Evolutionary conservation across 148 eudicot genomes (phyloP), one percentile per base, ranked within the genome.

Genomic region (Limonium bicolor): DNA sequence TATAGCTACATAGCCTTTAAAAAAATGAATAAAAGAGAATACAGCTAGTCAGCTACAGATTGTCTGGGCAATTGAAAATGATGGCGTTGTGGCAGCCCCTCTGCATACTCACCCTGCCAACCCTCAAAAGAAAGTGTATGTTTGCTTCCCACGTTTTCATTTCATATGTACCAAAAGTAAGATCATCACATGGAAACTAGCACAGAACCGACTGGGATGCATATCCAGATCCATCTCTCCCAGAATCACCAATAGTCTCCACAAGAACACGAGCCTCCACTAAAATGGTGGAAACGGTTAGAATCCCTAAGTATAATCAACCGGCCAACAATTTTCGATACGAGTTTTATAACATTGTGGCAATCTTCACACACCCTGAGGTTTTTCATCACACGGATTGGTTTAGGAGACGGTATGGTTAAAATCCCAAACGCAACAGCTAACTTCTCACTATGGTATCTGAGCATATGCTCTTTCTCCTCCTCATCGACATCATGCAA

Each of bases 201-300:
- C n/a, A n/a, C n/a, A n/a, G n/a, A n/a, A n/a, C n/a, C n/a, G n/a
- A n/a, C n/a, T n/a, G n/a, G n/a, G n/a, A n/a, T n/a, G n/a, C n/a
- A n/a, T n/a, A n/a, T n/a, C n/a, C n/a, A n/a, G n/a, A n/a, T n/a
- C n/a, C n/a, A n/a, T n/a, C n/a, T n/a, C n/a, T n/a, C n/a, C n/a
- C n/a, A n/a, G n/a, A n/a, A n/a, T 66, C 62, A 70, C 76, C 76
- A 70, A 47, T 70, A 70, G 51, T 70, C 76, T 27, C 71, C 65
- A 58, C 76, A 70, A 30, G 76, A 70, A 55, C 76, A 70, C 11
- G 56, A 39, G 2, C 76, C 76, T 11, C 48, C 54, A 40, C 21
- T 66, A 30, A 70, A 70, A 60, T 70, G 71, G 57, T 70, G 76
- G 48, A 70, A 70, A 9, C 76, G 67, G 7, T 70, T 65, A 34